Evolutionary conservation across 768 basidiomycete species (phyloP).

Genomic region (Lentinula sp.): DNA sequence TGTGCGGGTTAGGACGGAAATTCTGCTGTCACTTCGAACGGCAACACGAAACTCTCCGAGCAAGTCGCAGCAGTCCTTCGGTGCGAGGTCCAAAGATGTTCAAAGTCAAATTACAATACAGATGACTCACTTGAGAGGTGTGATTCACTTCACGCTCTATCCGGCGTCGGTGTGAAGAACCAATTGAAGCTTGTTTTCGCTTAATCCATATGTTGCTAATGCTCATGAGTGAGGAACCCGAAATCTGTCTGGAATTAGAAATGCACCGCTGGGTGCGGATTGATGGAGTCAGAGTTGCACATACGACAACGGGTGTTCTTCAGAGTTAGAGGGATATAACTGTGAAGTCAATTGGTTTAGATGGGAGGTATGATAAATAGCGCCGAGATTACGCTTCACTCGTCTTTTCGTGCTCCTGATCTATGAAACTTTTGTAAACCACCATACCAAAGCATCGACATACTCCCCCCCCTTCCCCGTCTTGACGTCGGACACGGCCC

Average conservation of each 20-base stretch:
- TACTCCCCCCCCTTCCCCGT: conserved; percentile 77
- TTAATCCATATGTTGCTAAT: background rate
- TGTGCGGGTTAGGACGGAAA: background rate
- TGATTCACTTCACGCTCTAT: background rate
- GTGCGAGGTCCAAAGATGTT: background rate
- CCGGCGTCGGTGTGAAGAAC: background rate
- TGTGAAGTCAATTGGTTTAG: background rate
- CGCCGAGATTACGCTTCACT: conserved; percentile 5
- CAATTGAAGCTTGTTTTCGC: background rate
- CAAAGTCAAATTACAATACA: background rate
- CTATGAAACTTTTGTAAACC: conserved; percentile 69
- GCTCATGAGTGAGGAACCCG: background rate
- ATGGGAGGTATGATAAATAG: background rate
- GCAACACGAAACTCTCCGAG: background rate
- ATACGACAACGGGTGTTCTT: background rate
- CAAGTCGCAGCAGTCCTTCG: background rate
- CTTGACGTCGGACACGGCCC: conserved; percentile 60
- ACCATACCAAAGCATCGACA: conserved; percentile 83
- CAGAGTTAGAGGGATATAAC: background rate
- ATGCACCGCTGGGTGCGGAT: background rate
- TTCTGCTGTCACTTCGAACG: background rate
- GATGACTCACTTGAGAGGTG: background rate
- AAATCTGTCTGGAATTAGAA: background rate
- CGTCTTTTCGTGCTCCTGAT: conserved; percentile 17
- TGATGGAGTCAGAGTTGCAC: background rate